Percentiles rank a stretch among this genome's conserved stretches.
Conservation (phyloP, 2,329 filamentous ascomycete genomes). For the Trichoderma aggressivum region DNA sequence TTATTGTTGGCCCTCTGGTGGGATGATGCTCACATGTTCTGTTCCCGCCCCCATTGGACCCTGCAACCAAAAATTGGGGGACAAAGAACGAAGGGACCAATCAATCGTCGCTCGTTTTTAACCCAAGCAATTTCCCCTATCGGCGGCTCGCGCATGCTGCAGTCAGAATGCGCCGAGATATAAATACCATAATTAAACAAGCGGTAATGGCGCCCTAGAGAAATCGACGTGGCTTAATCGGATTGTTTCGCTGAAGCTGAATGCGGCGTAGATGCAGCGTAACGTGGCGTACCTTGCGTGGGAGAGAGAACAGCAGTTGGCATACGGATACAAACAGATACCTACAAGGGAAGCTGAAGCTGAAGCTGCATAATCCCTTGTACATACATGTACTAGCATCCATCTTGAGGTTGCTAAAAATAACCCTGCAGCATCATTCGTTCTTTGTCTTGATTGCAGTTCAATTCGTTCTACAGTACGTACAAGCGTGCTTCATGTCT, state of each 20-base stretch:
- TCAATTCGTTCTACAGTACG: not conserved
- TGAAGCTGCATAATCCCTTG: not conserved
- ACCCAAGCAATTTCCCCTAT: not conserved
- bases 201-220: not conserved
- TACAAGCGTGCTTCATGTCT: not conserved
- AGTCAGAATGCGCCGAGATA: constrained; percentile 10
- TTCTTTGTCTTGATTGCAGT: not conserved
- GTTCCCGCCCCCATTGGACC: not conserved
- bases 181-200: not conserved
- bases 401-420: not conserved
- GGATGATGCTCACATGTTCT: not conserved
- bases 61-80: not conserved
- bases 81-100: not conserved
- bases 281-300: not conserved
- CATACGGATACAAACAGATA: not conserved
- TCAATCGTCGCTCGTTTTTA: not conserved
- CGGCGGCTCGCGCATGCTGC: not conserved
- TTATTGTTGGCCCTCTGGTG: not conserved
- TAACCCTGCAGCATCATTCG: not conserved
- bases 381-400: not conserved
- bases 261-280: not conserved
- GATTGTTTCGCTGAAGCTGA: not conserved
- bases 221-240: not conserved
- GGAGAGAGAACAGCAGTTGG: not conserved
- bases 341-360: not conserved